These are phyloP conservation scores for Zygosaccharomyces pseudorouxii DNA, from an alignment of 805 yeast genomes.

Conservation along the genomic window DNA sequence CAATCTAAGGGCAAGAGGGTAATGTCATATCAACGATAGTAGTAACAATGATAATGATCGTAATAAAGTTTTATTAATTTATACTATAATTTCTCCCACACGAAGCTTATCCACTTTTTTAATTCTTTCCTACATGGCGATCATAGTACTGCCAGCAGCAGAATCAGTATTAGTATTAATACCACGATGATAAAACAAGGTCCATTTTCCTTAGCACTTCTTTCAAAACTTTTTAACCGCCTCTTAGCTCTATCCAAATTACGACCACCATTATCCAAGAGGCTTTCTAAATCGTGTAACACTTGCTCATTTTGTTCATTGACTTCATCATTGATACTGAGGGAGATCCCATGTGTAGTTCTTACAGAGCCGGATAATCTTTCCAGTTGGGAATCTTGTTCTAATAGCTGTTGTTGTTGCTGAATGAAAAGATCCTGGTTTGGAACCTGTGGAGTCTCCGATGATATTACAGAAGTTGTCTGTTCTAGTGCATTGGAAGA, in stretches of 20 bases:
- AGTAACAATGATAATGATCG: not conserved
- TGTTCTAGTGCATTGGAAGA: not conserved
- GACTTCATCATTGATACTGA: conserved; percentile 45
- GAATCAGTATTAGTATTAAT: conserved; percentile 41
- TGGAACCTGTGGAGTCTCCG: conserved; percentile 21
- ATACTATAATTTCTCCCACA: not conserved
- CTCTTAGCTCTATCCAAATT: conserved; percentile 40
- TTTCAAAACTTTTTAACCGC: conserved; percentile 38
- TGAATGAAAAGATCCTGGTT: conserved; percentile 38
- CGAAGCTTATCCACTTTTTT: not conserved
- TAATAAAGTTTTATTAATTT: not conserved
- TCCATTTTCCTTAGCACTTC: conserved; percentile 43
- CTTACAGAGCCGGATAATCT: conserved; percentile 41
- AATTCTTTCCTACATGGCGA: not conserved
- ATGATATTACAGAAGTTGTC: conserved; percentile 1
- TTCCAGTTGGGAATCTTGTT: conserved; percentile 44
- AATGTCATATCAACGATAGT: not conserved
- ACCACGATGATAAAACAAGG: conserved; percentile 46
- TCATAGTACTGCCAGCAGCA: conserved; percentile 41
- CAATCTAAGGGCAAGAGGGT: conserved; percentile 9
- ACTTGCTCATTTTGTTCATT: conserved; percentile 43
- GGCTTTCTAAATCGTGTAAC: conserved; percentile 46
- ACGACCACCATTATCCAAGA: conserved; percentile 41
- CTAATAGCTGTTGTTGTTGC: conserved; percentile 45
- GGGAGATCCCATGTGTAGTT: conserved; percentile 43